Base-by-base conservation (phyloP, 495 filamentous ascomycete genomes). In the Cudoniella acicularis region DNA sequence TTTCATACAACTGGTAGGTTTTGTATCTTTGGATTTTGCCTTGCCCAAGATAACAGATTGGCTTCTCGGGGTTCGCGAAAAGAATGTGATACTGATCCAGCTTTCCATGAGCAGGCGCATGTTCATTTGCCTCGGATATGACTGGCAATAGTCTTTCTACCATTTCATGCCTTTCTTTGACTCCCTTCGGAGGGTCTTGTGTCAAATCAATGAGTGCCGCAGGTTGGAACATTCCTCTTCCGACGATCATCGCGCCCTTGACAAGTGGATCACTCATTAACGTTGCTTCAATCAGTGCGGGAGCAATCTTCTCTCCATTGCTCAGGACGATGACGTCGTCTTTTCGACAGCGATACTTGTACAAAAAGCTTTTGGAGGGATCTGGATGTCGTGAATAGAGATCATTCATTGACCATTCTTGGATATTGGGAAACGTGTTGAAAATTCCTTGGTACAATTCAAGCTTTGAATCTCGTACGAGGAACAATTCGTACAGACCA, bases 251-350 rank as follows among this genome's bases (percentile, higher is more conserved):
- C 0, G 75, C 79, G 0, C 77, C 73, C 17, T 64, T 67, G 24
- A 86, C 65, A 2, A 61, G 59, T 1, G 79, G 73, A 57, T 82
- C 75, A 13, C 61, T 69, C 36, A 64, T 61, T 9, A 85, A 52
- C 3, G 66, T 71, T 13, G 64, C 61, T 56, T 87, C 83, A 20
- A 83, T 78, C 1, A 70, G 69, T 8, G 78, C 66, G 0, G 83
- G 83, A 59, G 84, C 84, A 3, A 84, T 60, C 68, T 86, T 87
- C 65, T 86, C 80, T 26, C 82, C 83, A 66, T 79, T 86, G 45
- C 21, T 22, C n/a, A 48, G n/a, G 6, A 48, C 21, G n/a, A 48
- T 17, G 45, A 17, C 45, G 17, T 22, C 16, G 17, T 17, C 21
- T 48, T 48, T 48, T 36, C 30, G 30, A 36, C 30, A 4, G 4